Conservation (phyloP, 140 eudicot genomes). For the Artemisia princeps region DNA sequence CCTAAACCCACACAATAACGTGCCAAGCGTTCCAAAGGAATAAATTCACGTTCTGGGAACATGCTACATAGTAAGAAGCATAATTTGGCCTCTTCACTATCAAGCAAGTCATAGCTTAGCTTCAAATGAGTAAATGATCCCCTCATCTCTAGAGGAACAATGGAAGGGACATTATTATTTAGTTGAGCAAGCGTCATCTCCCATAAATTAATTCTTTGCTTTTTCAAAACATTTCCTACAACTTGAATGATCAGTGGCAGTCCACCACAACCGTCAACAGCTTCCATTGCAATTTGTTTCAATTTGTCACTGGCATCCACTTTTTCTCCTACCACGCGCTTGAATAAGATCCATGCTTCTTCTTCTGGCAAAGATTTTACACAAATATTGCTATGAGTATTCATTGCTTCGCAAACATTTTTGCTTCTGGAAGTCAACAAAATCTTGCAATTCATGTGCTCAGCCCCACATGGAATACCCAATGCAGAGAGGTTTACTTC, state of each 20-base stretch:
- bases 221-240: slow-evolving; percentile 15
- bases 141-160: background rate
- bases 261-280: slow-evolving; percentile 13
- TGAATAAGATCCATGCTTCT: slow-evolving; percentile 33
- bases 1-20: slow-evolving; percentile 23
- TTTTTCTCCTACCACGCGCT: background rate
- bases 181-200: slow-evolving; percentile 9
- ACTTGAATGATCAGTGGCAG: background rate
- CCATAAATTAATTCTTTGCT: slow-evolving; percentile 14
- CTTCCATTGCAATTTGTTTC: background rate
- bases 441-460: slow-evolving; percentile 25
- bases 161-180: background rate
- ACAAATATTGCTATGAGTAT: background rate
- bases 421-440: slow-evolving; percentile 19
- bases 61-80: slow-evolving; percentile 32
- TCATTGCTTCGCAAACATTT: slow-evolving; percentile 20
- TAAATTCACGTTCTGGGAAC: slow-evolving; percentile 22
- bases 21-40: background rate
- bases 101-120: slow-evolving; percentile 24
- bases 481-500: background rate
- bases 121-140: slow-evolving; percentile 12
- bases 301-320: background rate
- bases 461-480: slow-evolving; percentile 24
- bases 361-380: slow-evolving; percentile 10
- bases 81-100: slow-evolving; percentile 9